A percentile compares a stretch with the other conserved stretches of the same genome.
Conservation (phyloP, 2,329 filamentous ascomycete species). For the Huntiella moniliformis region DNA sequence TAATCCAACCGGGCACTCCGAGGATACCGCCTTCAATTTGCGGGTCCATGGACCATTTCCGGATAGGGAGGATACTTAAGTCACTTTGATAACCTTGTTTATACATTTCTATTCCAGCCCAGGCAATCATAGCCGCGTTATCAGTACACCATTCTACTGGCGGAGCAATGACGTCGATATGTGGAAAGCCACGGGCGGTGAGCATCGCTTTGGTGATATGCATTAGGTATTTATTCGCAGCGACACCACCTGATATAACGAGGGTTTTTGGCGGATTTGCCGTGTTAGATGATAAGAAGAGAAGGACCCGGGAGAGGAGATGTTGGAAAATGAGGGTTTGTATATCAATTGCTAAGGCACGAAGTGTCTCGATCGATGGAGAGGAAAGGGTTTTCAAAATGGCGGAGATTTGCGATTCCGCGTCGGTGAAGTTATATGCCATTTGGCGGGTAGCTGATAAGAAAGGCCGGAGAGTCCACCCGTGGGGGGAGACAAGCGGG, state of each 20-base stretch:
- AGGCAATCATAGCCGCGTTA: conserved; percentile 95
- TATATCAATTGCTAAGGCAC: conserved; percentile 47
- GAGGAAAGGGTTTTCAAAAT: conserved; percentile 18
- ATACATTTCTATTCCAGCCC: conserved; percentile 87
- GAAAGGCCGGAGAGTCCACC: conserved; percentile 53
- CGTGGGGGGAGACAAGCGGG: conserved; percentile 19
- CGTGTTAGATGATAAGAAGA: conserved; percentile 31
- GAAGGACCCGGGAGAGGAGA: conserved; percentile 52
- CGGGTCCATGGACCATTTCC: conserved; percentile 59
- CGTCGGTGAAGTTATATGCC: conserved; percentile 55
- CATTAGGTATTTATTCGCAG: conserved; percentile 62
- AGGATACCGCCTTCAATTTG: conserved; percentile 44
- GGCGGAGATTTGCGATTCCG: conserved; percentile 38
- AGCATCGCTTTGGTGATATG: conserved; percentile 41
- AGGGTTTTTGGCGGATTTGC: conserved; percentile 34
- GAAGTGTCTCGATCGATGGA: conserved; percentile 31
- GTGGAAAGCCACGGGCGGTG: conserved; percentile 42
- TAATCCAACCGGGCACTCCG: conserved; percentile 33
- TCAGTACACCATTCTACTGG: conserved; percentile 68
- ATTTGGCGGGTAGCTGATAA: conserved; percentile 38
- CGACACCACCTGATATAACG: conserved; percentile 80
- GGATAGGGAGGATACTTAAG: conserved; percentile 38
- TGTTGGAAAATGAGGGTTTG: conserved; percentile 82
- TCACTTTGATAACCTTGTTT: conserved; percentile 52
- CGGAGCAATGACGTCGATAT: conserved; percentile 52